Evolutionary conservation across 805 yeast species (phyloP).

Genomic region (Tetrapisispora namnaoensis): DNA sequence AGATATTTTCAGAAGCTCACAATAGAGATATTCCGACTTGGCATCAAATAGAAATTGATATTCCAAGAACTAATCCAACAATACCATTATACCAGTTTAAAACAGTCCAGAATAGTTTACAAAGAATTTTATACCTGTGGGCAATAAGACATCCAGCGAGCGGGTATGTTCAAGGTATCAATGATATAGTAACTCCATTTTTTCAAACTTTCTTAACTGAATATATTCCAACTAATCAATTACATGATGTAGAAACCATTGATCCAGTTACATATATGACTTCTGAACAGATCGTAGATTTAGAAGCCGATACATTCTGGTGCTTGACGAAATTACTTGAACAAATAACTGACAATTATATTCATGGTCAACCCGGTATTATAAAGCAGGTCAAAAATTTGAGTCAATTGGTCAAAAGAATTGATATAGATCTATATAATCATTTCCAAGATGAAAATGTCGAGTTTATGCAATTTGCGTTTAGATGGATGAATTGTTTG

Average conservation of each 20-base stretch:
- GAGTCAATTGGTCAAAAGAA: constrained; percentile 65
- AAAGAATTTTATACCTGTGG: constrained; percentile 82
- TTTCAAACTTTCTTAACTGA: constrained; percentile 73
- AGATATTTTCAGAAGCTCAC: constrained; percentile 43
- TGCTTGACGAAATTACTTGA: constrained; percentile 84
- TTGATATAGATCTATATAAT: constrained; percentile 59
- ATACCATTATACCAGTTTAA: constrained; percentile 59
- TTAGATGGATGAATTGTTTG: constrained; percentile 98
- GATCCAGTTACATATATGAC: constrained; percentile 54
- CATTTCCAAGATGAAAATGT: constrained; percentile 76
- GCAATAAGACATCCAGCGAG: constrained; percentile 95
- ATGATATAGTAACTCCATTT: constrained; percentile 88
- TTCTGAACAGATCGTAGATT: constrained; percentile 47
- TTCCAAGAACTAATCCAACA: constrained; percentile 87
- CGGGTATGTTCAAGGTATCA: constrained; percentile 96
- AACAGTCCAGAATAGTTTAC: constrained; percentile 68
- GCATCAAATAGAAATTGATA: constrained; percentile 93
- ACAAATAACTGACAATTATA: constrained; percentile 92
- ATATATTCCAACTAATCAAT: constrained; percentile 39
- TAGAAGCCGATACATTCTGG: constrained; percentile 97
- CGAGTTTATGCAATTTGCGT: constrained; percentile 92
- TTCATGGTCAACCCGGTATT: constrained; percentile 97
- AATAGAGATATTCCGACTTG: constrained; percentile 70
- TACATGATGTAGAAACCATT: constrained; percentile 42
- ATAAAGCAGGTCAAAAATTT: constrained; percentile 80